Percentiles rank a stretch among this genome's conserved stretches.
Conservation (phyloP, 768 basidiomycete genomes). For the Mycena kentingensis region DNA sequence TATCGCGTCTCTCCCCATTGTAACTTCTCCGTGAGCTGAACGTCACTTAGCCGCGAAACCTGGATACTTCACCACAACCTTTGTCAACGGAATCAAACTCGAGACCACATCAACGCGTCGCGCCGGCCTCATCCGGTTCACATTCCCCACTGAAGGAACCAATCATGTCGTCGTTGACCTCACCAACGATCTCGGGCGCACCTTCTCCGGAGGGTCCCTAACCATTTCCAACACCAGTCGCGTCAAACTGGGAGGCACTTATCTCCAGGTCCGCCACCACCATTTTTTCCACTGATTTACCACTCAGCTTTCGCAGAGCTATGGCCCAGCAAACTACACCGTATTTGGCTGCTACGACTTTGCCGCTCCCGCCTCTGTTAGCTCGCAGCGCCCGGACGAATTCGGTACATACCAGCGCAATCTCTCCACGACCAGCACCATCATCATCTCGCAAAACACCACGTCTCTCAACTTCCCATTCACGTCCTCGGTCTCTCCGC, state of each 20-base stretch:
- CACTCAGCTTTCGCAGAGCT: constrained; percentile 36
- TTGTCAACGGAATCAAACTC: constrained; percentile 47
- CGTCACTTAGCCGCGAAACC: constrained; percentile 41
- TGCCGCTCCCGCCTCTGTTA: constrained; percentile 26
- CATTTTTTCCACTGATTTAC: neutral
- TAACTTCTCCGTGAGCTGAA: neutral
- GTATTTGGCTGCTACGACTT: constrained; percentile 54
- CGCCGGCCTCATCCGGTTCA: constrained; percentile 61
- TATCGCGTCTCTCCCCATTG: constrained; percentile 12
- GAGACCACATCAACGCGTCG: constrained; percentile 64
- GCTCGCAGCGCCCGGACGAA: constrained; percentile 25
- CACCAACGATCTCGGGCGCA: constrained; percentile 47
- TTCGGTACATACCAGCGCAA: constrained; percentile 47
- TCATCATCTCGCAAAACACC: constrained; percentile 35
- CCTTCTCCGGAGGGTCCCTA: constrained; percentile 48
- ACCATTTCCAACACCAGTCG: constrained; percentile 35
- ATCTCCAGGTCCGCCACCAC: constrained; percentile 44
- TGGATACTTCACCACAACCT: constrained; percentile 52
- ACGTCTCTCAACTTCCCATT: constrained; percentile 41
- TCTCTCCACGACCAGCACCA: constrained; percentile 34
- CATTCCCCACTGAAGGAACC: constrained; percentile 47
- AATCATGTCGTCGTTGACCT: constrained; percentile 54
- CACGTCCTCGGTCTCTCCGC: constrained; percentile 37
- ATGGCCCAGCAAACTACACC: constrained; percentile 51
- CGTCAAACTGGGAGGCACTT: constrained; percentile 45